Conservation (phyloP, 495 filamentous ascomycete genomes). For the Friedmanniomyces simplex region DNA sequence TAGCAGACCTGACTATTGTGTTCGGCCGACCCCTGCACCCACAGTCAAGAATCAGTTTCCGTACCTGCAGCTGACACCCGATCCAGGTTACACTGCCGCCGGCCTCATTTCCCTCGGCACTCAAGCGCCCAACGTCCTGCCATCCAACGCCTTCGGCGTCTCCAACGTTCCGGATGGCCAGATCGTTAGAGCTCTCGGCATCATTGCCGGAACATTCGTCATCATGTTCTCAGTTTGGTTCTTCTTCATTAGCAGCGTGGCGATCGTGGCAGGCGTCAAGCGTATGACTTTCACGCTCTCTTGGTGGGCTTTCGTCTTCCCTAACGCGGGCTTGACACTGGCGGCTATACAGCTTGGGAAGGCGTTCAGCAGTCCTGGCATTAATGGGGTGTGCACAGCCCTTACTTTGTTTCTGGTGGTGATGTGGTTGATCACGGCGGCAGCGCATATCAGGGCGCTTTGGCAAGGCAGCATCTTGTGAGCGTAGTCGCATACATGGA, state of each 20-base stretch:
- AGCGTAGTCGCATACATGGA: too few relatives aligned
- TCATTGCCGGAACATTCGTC: constrained; percentile 39
- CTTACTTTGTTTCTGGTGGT: constrained; percentile 15
- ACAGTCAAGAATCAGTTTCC: too few relatives aligned
- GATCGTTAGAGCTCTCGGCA: constrained; percentile 29
- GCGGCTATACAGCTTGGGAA: constrained; percentile 38
- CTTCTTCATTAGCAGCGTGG: constrained; percentile 50
- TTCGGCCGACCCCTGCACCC: too few relatives aligned
- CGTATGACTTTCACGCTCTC: constrained; percentile 44
- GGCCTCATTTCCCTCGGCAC: too few relatives aligned
- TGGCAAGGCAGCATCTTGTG: too few relatives aligned
- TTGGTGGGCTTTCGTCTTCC: constrained; percentile 52
- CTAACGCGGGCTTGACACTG: constrained; percentile 49
- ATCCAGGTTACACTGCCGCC: too few relatives aligned
- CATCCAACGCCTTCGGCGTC: constrained; percentile 8
- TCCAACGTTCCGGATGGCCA: constrained; percentile 4
- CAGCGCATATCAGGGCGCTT: too few relatives aligned
- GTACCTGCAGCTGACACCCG: too few relatives aligned
- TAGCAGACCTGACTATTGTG: too few relatives aligned
- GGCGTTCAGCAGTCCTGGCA: constrained; percentile 32
- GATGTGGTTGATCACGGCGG: constrained; percentile 18
- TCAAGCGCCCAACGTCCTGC: too few relatives aligned
- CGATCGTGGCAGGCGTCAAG: constrained; percentile 41
- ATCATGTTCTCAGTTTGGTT: constrained; percentile 68
- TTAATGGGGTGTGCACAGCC: constrained; percentile 29